phyloP scores from a whole-genome alignment of 2,329 filamentous ascomycete genomes.

The Capronia coronata region DNA sequence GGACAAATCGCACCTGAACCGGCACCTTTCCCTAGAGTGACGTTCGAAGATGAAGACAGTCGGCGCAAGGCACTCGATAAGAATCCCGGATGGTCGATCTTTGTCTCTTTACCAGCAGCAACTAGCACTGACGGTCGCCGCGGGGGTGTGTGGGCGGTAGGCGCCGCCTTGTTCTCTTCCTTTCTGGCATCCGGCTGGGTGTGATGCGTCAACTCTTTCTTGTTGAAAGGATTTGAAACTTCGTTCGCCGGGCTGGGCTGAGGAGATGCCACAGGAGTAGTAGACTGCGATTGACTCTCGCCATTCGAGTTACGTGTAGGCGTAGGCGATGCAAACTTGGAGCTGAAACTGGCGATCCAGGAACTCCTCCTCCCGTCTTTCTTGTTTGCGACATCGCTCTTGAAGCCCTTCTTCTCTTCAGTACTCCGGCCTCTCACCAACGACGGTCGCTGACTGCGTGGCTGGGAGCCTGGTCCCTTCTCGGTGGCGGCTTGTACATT shows the following conservation, averaged over 20 bases:
- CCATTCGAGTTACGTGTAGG: constrained; percentile 27
- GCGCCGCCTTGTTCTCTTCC: constrained; percentile 31
- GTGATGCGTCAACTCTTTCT: constrained; percentile 35
- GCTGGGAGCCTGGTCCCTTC: constrained; percentile 2
- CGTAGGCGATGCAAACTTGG: constrained; percentile 69
- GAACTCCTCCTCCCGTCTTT: constrained; percentile 59
- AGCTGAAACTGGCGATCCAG: constrained; percentile 90
- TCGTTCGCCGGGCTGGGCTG: constrained; percentile 35
- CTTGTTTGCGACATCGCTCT: constrained; percentile 14
- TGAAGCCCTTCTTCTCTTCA: constrained; percentile 19
- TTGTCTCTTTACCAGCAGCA: constrained; percentile 45
- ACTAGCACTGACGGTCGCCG: constrained; percentile 27
- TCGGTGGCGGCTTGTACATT: constrained; percentile 3
- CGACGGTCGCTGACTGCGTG: constrained; percentile 9
- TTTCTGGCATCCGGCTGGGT: constrained; percentile 34
- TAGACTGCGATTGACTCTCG: constrained; percentile 4
- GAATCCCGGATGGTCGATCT: constrained; percentile 61
- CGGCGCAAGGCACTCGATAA: constrained; percentile 74
- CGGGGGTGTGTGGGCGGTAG: constrained; percentile 52
- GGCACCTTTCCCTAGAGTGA: constrained; percentile 47
- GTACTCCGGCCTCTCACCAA: constrained; percentile 13
- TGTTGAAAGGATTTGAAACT: constrained; percentile 41
- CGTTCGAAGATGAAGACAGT: constrained; percentile 61
- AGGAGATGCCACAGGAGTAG: constrained; percentile 14
- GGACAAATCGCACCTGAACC: constrained; percentile 65